Base-by-base conservation (phyloP, 805 yeast genomes). In the Trichomonascus vanleenenianus region DNA sequence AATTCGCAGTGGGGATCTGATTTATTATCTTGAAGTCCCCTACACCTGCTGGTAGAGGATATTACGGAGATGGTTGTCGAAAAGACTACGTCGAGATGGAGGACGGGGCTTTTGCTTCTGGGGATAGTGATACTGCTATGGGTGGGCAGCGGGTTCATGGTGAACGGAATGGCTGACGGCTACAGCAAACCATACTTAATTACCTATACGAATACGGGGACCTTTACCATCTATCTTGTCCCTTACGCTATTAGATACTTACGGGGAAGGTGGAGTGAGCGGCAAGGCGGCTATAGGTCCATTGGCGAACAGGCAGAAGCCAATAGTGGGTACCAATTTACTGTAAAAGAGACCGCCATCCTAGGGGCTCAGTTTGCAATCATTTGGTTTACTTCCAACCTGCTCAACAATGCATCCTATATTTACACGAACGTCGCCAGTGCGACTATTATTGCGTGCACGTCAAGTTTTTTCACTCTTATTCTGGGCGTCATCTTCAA, bases 391-490 rank as follows among this genome's bases (percentile, higher is more conserved):
- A 50, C 80, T 14, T 95, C 97, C 2, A 93, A 93, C 62, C 72
- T 89, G 52, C 82, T 85, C 46, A 87, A 93, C 30, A 93, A 93
- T 64, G 86, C 95, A 0, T 81, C 95, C 16, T 70, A 93, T 43
- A 75, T 83, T 19, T 93, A 83, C 63, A 93, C 98, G 0, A 81
- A 89, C 10, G 98, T 93, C 16, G 94, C 95, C 2, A 83, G 93
- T 11, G 97, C 94, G 57, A 93, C 97, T 2, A 91, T 93, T 19
- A 66, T 93, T 34, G 84, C 96, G 14, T 84, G 96, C 32, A 89
- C 97, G 0, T 83, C 95, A 3, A 85, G 96, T 6, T 88, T 93
- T 60, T 93, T 93, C 75, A 93, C 98, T 0, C 72, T 93, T 34
- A 55, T 89, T 1, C 74, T 91, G 7, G 97, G 97, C 1, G 77